Base-by-base conservation (phyloP, 176 grass and related monocot species). In the Eleusine indica region DNA sequence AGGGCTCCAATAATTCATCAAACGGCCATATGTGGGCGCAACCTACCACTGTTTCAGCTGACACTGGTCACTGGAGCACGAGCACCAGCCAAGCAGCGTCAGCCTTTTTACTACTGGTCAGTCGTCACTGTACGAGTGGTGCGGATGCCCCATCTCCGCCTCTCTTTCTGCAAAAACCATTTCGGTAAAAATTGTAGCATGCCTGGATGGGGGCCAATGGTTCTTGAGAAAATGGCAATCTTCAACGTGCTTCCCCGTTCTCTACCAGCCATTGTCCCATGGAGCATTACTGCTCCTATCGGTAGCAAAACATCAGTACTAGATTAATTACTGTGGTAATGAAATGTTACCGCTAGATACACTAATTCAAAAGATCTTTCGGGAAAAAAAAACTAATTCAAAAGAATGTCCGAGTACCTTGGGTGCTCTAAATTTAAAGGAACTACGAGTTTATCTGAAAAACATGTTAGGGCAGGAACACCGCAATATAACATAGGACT, bases 21-120 rank as follows among this genome's bases (percentile, higher is more conserved):
- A 84, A 90, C 83, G 83, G 88, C 83, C 88, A 86, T 68, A 82
- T 86, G 88, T 86, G 88, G 83, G 66, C 15, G 48, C 61, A 16
- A 66, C 25, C 71, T 66, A 78, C 37, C 56, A 74, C 48, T 80
- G 87, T 65, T 74, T 61, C 46, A 46, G 44, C 53, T 65, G 87
- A 86, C 83, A 78, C 73, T 66, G 73, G 78, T 80, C 66, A 42
- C 32, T 29, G 77, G 1, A 53, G 48, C 78, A 56, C 13, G 56
- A 86, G 73, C 79, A 86, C 46, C 88, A 82, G 48, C 79, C 75
- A 60, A 73, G 83, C 73, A 4, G 68, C 62, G 84, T 83, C 88
- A 90, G 88, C 88, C 78, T 86, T 90, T 30, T 1, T 63, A 64
- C 25, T 30, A 29, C 61, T 64, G 1, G 58, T 58, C 67, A n/a